Conservation (phyloP, 1,284 basidiomycete species). For the Gomphus sp. region DNA sequence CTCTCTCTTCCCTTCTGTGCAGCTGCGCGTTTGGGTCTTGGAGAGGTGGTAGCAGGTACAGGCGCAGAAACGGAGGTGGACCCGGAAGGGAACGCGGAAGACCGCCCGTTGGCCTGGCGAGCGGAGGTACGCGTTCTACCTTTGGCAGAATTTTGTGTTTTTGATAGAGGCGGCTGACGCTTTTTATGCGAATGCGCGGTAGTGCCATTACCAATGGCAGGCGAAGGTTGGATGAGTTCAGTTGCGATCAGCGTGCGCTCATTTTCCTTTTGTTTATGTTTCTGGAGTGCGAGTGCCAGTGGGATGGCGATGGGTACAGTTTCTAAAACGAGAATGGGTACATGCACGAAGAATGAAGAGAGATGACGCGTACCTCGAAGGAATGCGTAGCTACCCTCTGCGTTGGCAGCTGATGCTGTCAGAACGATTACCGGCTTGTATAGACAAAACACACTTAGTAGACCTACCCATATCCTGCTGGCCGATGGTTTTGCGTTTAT, state of each 20-base stretch:
- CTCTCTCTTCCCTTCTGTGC: slow-evolving; percentile 5
- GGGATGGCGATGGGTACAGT: slow-evolving; percentile 57
- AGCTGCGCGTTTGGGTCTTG: slow-evolving; percentile 8
- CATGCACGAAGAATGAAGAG: not conserved
- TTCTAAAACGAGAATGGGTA: slow-evolving; percentile 30
- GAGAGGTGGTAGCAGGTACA: not conserved
- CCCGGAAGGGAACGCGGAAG: not conserved
- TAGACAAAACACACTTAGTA: not conserved
- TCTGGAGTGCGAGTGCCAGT: slow-evolving; percentile 45
- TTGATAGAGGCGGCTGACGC: slow-evolving; percentile 6
- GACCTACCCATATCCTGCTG: slow-evolving; percentile 63
- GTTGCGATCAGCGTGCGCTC: slow-evolving; percentile 20
- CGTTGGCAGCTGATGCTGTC: slow-evolving; percentile 45
- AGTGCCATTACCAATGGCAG: slow-evolving; percentile 2
- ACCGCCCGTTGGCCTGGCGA: slow-evolving; percentile 9
- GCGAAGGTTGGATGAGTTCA: slow-evolving; percentile 6
- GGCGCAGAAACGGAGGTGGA: slow-evolving; percentile 1
- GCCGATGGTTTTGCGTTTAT: slow-evolving; percentile 43
- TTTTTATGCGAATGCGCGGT: slow-evolving; percentile 6
- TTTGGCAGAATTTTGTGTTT: slow-evolving; percentile 1
- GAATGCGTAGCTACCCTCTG: slow-evolving; percentile 60
- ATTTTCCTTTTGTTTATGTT: slow-evolving; percentile 47
- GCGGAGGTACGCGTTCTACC: slow-evolving; percentile 10
- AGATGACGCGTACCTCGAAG: slow-evolving; percentile 40
- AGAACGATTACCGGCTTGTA: not conserved